Evolutionary conservation across 371 early-diverging fungal species (phyloP), one percentile per base, ranked within the genome.

Genomic region (Aphelidium insulamus): DNA sequence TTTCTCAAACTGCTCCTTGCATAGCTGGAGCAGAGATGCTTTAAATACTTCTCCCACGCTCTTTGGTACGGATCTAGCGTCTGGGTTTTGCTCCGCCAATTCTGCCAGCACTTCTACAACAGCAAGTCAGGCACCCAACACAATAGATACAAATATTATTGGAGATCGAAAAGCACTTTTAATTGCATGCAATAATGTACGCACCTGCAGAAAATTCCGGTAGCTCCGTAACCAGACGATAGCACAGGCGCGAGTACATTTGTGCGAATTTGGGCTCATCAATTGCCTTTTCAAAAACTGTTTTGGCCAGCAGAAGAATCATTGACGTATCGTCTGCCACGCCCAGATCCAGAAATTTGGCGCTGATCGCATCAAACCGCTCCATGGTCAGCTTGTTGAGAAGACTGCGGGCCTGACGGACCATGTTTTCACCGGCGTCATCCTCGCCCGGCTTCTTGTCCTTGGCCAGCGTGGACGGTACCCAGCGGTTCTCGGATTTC

Each of bases 381-480:
- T 92, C 94, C 4, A 77, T 56, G 2, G 97, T 88, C 34, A 92
- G 55, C 63, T 90, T 92, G 70, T 92, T 91, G 32, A 95, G 60
- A 15, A 87, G 56, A 36, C 72, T 63, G 59, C 78, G 83, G 33
- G 78, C 71, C 65, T 80, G 76, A 31, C 82, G 74, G 36, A 60
- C 49, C 26, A 78, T n/a, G n/a, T n/a, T n/a, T n/a, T n/a, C n/a
- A n/a, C n/a, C n/a, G n/a, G n/a, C n/a, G n/a, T n/a, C 60, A 14
- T 66, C 37, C 11, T 77, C 82, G 36, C 63, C 54, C 8, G 57
- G 36, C 31, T 62, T 52, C 4, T 60, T 29, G 9, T 57, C 69
- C 21, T 54, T 54, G 14, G 32, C 40, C 35, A 42, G 53, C 41
- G 43, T 35, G 29, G 44, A 52, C 36, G 86, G 85, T 0, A 67